Conservation (phyloP, 176 grass and related monocot species). For the Aegilops speltoides region DNA sequence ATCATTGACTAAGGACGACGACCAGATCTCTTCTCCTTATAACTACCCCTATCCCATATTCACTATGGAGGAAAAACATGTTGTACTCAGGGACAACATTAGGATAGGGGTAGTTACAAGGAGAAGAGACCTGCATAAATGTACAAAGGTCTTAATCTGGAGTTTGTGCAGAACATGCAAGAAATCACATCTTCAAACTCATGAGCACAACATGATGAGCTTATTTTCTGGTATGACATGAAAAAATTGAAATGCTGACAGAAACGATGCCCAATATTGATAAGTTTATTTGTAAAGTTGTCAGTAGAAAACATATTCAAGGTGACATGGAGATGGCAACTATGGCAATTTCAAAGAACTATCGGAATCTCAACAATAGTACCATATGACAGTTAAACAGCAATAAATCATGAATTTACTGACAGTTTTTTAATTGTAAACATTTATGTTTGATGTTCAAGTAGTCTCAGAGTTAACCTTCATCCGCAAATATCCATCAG, state of each 20-base stretch:
- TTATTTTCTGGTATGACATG: not conserved
- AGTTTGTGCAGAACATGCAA: not conserved
- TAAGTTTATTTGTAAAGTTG: not conserved
- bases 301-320: not conserved
- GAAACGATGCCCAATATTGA: not conserved
- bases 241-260: not conserved
- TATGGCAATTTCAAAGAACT: conserved; percentile 9
- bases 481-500: conserved; percentile 82
- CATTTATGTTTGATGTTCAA: not conserved
- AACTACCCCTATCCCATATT: conserved; percentile 22
- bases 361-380: not conserved
- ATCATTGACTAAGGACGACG: too few relatives aligned
- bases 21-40: too few relatives aligned
- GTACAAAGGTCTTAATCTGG: conserved; percentile 10
- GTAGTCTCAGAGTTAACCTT: conserved; percentile 48
- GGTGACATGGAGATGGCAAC: conserved; percentile 8
- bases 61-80: conserved; percentile 56
- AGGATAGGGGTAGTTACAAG: conserved; percentile 64
- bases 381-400: conserved; percentile 2
- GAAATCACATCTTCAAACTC: not conserved
- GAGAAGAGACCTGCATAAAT: conserved; percentile 71
- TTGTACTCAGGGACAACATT: conserved; percentile 46
- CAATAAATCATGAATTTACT: not conserved
- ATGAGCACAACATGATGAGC: not conserved
- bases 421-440: conserved; percentile 17